Percentiles rank a stretch among this genome's conserved stretches.
phyloP scores from a whole-genome alignment of 169 alveolate genomes.

The Plasmodium cynomolgi region DNA sequence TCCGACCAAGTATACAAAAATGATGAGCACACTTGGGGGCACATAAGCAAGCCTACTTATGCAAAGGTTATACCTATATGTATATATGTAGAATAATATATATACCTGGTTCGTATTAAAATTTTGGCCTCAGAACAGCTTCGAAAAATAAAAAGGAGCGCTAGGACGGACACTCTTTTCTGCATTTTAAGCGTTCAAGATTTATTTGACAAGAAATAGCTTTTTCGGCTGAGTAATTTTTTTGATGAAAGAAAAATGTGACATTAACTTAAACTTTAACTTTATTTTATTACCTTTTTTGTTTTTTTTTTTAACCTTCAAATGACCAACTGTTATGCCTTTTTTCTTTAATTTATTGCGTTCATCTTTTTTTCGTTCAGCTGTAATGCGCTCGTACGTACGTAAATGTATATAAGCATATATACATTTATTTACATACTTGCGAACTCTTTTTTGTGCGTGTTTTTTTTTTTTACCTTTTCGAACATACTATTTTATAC shows the following conservation, averaged over 20 bases:
- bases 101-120: not conserved
- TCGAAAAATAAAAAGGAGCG: not conserved
- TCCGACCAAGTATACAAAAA: not conserved
- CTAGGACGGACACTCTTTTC: not conserved
- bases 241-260: not conserved
- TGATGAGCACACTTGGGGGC: not conserved
- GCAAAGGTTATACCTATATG: not conserved
- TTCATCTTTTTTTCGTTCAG: not conserved
- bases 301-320: not conserved
- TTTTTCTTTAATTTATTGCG: not conserved
- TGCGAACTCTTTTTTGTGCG: not conserved
- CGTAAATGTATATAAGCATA: not conserved
- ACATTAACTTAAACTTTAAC: not conserved
- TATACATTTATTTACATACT: not conserved
- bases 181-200: not conserved
- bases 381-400: not conserved
- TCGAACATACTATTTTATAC: not conserved
- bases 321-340: not conserved
- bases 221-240: not conserved
- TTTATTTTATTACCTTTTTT: not conserved
- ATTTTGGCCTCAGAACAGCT: not conserved
- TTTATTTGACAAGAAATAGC: not conserved
- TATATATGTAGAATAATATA: not conserved
- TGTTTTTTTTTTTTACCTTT: not conserved
- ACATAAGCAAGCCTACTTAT: not conserved